A percentile compares a stretch with the other conserved stretches of the same genome.
Evolutionary conservation across 1,284 basidiomycete species (phyloP).

Genomic region (Cryptococcus hybrid): DNA sequence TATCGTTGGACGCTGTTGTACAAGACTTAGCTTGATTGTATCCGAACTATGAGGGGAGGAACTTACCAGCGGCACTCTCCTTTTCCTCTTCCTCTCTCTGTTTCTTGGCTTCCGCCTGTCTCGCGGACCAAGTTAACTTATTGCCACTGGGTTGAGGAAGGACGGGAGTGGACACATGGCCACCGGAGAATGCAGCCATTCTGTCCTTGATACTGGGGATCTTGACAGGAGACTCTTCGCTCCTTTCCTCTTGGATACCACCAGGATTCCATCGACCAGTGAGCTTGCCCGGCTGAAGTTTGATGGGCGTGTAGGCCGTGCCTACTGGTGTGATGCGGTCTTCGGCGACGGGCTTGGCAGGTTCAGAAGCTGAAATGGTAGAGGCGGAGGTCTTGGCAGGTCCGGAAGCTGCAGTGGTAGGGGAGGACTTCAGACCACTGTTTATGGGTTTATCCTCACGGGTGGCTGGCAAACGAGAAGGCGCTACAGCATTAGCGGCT

Average conservation of each 20-base stretch:
- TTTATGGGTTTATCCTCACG: slow-evolving; percentile 37
- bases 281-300: slow-evolving; percentile 72
- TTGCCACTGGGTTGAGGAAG: slow-evolving; percentile 50
- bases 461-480: slow-evolving; percentile 51
- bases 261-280: slow-evolving; percentile 71
- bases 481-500: slow-evolving; percentile 47
- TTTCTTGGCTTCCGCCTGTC: slow-evolving; percentile 82
- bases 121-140: slow-evolving; percentile 87
- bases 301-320: slow-evolving; percentile 83
- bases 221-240: slow-evolving; percentile 34
- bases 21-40: not conserved
- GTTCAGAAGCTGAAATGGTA: slow-evolving; percentile 14
- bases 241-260: slow-evolving; percentile 53
- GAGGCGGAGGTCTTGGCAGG: slow-evolving; percentile 21
- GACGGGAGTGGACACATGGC: slow-evolving; percentile 7
- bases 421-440: too few species aligned
- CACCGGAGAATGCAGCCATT: slow-evolving; percentile 39
- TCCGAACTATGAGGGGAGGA: slow-evolving; percentile 40
- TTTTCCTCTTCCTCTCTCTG: slow-evolving; percentile 77
- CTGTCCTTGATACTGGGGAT: slow-evolving; percentile 38
- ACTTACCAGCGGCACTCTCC: slow-evolving; percentile 58
- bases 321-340: slow-evolving; percentile 79
- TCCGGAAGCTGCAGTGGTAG: slow-evolving; percentile 8
- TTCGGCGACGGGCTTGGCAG: slow-evolving; percentile 68
- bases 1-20: not conserved